Base-by-base conservation (phyloP, 2,329 filamentous ascomycete genomes). In the Drechslerella coelobrocha region DNA sequence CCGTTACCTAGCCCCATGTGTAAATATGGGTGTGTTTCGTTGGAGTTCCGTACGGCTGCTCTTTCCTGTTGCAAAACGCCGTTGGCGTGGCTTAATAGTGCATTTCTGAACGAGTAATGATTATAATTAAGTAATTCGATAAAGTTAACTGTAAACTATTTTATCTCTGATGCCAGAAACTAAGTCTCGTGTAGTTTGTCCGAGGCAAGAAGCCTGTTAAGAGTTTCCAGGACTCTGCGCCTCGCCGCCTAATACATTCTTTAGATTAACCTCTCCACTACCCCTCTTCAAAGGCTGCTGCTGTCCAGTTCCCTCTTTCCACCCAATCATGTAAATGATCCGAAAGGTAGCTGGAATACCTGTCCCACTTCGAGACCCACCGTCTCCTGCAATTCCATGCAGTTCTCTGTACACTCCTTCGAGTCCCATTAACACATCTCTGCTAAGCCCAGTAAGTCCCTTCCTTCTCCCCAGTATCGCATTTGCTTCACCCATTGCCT, bases 401-500 rank as follows among this genome's bases (percentile, higher is more conserved):
- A 99, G 80, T 77, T 89, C 88, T 51, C 86, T 84, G 78, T 99
- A 99, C 63, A 99, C 96, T 41, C 87, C 90, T 74, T 97, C 90
- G 24, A 87, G 89, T 6, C 94, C 94, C 43, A 97, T 81, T 71
- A 99, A 80, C 8, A 97, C 91, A 76, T 99, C 94, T 72, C 89
- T 84, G 34, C 85, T 84, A 10, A 99, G 87, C 2, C 86, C 81
- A 0, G 76, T 81, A 10, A 74, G 56, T 0, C 90, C 90, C 81
- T 89, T 87, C 79, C 96, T 91, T 50, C 93, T 84, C n/a, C 90
- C 87, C 39, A 96, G 77, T 23, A 96, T 88, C 1, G 92, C 93
- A 78, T 96, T 99, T 68, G 85, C 88, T 81, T 99, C 95, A 8
- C 92, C 94, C 94, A 99, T 99, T 23, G 90, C 89, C 79, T 97